Evolutionary conservation across 2,329 filamentous ascomycete genomes (phyloP), one percentile per base, ranked within the genome.

Genomic region (Nigrograna mackinnonii): DNA sequence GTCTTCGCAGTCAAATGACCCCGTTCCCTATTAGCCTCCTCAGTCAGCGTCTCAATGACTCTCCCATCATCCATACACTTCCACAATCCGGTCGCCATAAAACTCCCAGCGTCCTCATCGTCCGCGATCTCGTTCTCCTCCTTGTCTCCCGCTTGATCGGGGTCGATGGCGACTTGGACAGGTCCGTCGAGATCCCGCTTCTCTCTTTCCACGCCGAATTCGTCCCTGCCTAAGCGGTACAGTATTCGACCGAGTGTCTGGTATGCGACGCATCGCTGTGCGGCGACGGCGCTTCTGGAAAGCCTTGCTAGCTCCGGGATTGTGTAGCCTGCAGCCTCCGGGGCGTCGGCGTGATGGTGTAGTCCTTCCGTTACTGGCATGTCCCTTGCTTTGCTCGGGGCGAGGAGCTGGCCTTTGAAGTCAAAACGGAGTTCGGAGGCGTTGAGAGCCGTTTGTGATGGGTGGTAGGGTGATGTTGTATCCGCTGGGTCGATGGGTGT

Each of bases 321-420:
- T 0, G 94, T 97, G 69, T 99, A 99, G 0, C 94, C 94, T 0
- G 94, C 94, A 1, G 91, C 89, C 68, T 95, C 90, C 13, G 94
- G 94, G 2, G 92, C 91, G 44, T 91, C 84, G 49, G 87, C 91
- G 66, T 99, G 94, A 67, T 99, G 92, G 67, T 99, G 94, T 12
- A 99, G 78, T 0, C 94, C 94, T 46, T 86, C 82, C 11, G 83
- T 85, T 1, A 83, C 82, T 4, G 92, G 88, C 19, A 97, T 84
- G 2, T 80, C 76, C 41, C 91, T 79, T 19, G 90, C 84, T 22
- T 83, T 79, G 36, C 83, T 79, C 0, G 94, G 94, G 0, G 92
- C 83, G 11, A 99, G 78, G 3, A 99, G 78, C 0, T 79, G 79
- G 48, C 92, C 94, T 37, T 79, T 80, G 66, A 99, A 95, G 64